Conservation (phyloP, 139 green algal genomes). For the Closterium sp. region DNA sequence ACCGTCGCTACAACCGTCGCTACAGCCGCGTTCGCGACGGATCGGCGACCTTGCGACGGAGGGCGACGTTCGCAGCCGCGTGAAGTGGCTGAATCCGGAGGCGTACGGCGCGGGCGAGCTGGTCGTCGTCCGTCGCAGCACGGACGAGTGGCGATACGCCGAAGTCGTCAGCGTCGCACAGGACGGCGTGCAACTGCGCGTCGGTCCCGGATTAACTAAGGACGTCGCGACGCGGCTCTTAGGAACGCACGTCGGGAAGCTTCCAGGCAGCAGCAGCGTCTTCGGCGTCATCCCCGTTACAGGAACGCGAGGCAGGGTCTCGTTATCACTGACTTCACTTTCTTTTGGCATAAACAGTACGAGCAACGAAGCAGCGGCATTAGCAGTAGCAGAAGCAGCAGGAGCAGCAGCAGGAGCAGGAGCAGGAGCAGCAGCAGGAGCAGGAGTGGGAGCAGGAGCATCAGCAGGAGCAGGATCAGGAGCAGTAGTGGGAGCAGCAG, state of each 20-base stretch:
- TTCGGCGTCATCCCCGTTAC: neutral
- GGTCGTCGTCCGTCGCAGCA: constrained; percentile 22
- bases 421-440: neutral
- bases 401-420: neutral
- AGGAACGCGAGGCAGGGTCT: neutral
- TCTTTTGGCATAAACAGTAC: neutral
- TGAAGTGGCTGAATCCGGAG: constrained; percentile 21
- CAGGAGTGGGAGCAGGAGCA: too few species aligned
- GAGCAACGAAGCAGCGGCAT: neutral
- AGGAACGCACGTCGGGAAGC: constrained; percentile 15
- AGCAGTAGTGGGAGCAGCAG: too few species aligned
- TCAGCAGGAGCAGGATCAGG: neutral
- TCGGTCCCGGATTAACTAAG: constrained; percentile 13
- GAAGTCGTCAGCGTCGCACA: constrained; percentile 18
- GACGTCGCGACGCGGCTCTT: constrained; percentile 29
- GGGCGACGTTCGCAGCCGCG: neutral
- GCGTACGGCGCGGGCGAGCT: constrained; percentile 20
- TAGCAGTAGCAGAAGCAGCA: neutral
- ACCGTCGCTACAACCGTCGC: neutral
- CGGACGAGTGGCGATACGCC: constrained; percentile 25
- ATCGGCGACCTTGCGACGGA: constrained; percentile 23
- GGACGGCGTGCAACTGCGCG: constrained; percentile 11
- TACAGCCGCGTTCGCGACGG: neutral
- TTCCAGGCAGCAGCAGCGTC: neutral
- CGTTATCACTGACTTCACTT: neutral